phyloP scores from a whole-genome alignment of 2,329 filamentous ascomycete genomes.

The Sarocladium strictum region DNA sequence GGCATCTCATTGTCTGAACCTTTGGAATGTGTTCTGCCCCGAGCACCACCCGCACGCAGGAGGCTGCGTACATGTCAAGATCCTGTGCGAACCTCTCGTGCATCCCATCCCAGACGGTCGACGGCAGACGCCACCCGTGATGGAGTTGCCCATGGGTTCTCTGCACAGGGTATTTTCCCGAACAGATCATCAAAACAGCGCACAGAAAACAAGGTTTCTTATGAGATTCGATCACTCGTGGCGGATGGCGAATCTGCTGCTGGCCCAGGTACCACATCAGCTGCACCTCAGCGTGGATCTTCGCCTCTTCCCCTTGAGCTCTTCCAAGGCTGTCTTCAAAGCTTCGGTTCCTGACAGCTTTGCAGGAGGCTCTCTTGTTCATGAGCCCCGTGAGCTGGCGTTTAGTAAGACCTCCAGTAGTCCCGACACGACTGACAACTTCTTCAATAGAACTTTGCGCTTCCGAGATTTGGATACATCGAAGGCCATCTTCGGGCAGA shows the following conservation, averaged over 20 bases:
- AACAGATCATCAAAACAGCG: background rate
- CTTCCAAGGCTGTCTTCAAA: background rate
- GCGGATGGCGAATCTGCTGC: background rate
- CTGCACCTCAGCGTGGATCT: constrained; percentile 9
- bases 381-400: background rate
- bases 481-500: background rate
- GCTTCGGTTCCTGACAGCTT: background rate
- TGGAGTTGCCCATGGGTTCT: constrained; percentile 7
- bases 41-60: background rate
- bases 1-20: background rate
- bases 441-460: no score
- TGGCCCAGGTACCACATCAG: constrained; percentile 5
- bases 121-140: constrained; percentile 8
- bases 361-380: background rate
- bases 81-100: constrained; percentile 12
- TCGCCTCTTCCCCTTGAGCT: background rate
- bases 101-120: background rate
- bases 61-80: constrained; percentile 12
- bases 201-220: constrained; percentile 9
- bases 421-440: background rate
- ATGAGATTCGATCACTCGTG: constrained; percentile 6
- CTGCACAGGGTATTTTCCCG: background rate
- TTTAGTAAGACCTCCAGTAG: background rate
- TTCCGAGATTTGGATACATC: no score
- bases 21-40: background rate